Conservation (phyloP, 1,284 basidiomycete species). For the Ceratobasidium sp. region DNA sequence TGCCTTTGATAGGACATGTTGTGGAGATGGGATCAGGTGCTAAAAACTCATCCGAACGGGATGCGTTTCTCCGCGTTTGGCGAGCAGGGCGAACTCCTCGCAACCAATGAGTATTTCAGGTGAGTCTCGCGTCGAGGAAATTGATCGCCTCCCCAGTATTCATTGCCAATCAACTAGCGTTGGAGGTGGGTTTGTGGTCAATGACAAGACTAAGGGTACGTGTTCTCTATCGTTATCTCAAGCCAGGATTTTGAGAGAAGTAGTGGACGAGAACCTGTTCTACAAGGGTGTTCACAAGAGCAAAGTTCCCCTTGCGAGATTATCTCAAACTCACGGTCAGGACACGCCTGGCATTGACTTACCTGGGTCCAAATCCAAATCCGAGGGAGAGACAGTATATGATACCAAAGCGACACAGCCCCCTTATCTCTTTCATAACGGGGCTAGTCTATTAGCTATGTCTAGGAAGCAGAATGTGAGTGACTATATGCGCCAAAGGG, state of each 20-base stretch:
- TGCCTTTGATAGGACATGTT: constrained; percentile 68
- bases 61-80: constrained; percentile 91
- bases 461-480: constrained; percentile 84
- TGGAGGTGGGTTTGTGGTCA: constrained; percentile 88
- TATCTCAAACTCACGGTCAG: constrained; percentile 59
- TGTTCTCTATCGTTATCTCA: neutral
- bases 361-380: constrained; percentile 40
- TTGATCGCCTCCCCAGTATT: constrained; percentile 46
- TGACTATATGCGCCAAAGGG: constrained; percentile 26
- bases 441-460: constrained; percentile 75
- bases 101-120: constrained; percentile 94
- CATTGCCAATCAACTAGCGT: constrained; percentile 52
- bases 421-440: constrained; percentile 85
- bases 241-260: neutral
- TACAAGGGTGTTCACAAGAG: constrained; percentile 94
- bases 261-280: constrained; percentile 91
- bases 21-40: constrained; percentile 85
- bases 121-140: constrained; percentile 45
- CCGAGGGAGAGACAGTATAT: neutral
- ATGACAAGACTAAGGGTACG: constrained; percentile 82
- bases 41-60: constrained; percentile 77
- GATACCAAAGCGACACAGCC: constrained; percentile 60
- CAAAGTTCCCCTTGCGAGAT: constrained; percentile 76
- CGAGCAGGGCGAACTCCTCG: constrained; percentile 80
- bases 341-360: neutral